phyloP scores from a whole-genome alignment of 2,329 filamentous ascomycete genomes.

The Ophiostoma perfectum region DNA sequence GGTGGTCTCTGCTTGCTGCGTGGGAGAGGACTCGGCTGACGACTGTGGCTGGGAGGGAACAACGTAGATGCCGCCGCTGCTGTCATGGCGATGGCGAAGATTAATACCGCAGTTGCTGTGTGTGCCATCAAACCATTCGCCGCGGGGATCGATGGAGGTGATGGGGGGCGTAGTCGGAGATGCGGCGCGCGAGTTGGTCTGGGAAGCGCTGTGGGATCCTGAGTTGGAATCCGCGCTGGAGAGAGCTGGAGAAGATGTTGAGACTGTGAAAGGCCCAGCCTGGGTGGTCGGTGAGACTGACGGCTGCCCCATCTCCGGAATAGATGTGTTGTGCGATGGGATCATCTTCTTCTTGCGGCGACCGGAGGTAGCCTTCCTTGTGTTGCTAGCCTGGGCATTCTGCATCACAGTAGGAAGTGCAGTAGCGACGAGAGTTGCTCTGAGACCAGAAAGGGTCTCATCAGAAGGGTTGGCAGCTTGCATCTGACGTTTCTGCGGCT shows the following conservation, averaged over 20 bases:
- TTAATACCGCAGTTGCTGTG: conserved; percentile 16
- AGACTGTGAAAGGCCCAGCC: not conserved
- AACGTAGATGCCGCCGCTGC: conserved; percentile 20
- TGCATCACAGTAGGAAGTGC: not conserved
- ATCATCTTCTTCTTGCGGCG: not conserved
- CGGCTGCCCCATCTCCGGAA: not conserved
- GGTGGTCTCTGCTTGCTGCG: not conserved
- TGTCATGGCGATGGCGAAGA: conserved; percentile 19
- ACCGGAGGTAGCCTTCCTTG: not conserved
- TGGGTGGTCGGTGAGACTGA: not conserved
- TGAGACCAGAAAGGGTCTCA: not conserved
- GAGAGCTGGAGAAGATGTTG: not conserved
- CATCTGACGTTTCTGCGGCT: not conserved
- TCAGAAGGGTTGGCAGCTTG: not conserved
- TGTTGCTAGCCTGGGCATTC: not conserved
- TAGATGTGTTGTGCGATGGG: not conserved
- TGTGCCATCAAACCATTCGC: conserved; percentile 17
- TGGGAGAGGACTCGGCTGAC: not conserved
- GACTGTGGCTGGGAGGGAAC: not conserved
- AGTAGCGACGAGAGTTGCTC: not conserved
- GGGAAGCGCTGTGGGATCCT: not conserved
- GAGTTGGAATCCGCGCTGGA: not conserved
- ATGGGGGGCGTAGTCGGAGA: not conserved
- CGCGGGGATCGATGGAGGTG: not conserved
- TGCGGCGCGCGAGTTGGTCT: not conserved